These are phyloP conservation scores for Cercospora sp. DNA, from an alignment of 2,329 filamentous ascomycete species.

Conservation along the genomic window DNA sequence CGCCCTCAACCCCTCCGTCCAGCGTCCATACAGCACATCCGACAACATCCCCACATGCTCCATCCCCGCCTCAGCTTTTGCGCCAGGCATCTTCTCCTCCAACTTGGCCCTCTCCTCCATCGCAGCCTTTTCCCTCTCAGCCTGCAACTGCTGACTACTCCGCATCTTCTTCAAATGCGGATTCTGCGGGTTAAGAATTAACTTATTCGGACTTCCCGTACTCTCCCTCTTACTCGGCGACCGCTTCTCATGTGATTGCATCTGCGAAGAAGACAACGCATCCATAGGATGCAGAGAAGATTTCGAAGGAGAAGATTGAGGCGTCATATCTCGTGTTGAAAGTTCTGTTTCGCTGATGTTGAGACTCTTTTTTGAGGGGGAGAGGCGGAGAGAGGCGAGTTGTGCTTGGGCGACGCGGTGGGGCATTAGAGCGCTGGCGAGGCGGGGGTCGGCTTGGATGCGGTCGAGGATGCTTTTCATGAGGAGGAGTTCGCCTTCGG, in stretches of 20 bases:
- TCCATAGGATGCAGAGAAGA: constrained; percentile 19
- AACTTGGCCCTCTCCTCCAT: constrained; percentile 53
- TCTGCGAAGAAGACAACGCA: constrained; percentile 9
- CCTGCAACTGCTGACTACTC: constrained; percentile 40
- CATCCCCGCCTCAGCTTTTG: constrained; percentile 68
- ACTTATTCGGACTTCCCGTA: constrained; percentile 53
- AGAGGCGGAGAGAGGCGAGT: constrained; percentile 38
- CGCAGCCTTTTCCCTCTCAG: constrained; percentile 52
- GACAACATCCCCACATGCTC: constrained; percentile 88
- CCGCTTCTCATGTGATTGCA: neutral
- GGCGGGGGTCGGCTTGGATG: constrained; percentile 68
- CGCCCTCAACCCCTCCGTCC: constrained; percentile 75
- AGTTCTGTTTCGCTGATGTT: constrained; percentile 27
- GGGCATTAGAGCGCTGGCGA: constrained; percentile 52
- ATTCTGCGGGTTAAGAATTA: constrained; percentile 78
- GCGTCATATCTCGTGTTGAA: constrained; percentile 28
- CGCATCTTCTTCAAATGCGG: constrained; percentile 80
- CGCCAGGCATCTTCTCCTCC: constrained; percentile 57
- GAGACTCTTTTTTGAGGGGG: constrained; percentile 31
- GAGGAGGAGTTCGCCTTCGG: constrained; percentile 84
- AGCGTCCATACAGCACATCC: constrained; percentile 86
- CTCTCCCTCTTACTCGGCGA: constrained; percentile 31
- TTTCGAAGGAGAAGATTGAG: constrained; percentile 34
- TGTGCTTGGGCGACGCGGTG: constrained; percentile 39
- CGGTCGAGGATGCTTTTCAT: constrained; percentile 75